A percentile compares a stretch with the other conserved stretches of the same genome.
Conservation (phyloP, 176 grass and related monocot species). For the Ampelocalamus luodianensis region DNA sequence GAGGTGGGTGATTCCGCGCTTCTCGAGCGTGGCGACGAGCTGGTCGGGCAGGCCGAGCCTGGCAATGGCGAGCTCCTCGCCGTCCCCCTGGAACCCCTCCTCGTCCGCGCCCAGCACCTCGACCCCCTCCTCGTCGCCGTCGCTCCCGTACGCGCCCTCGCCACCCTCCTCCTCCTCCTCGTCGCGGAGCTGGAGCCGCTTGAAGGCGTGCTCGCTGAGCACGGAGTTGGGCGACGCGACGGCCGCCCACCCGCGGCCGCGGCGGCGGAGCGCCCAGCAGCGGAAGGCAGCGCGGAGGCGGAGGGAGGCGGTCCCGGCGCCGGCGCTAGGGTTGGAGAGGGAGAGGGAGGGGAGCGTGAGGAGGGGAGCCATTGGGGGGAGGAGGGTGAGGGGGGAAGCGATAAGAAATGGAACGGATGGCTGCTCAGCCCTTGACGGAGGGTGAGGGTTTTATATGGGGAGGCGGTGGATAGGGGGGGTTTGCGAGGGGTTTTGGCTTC, state of each 20-base stretch:
- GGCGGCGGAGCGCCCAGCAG: conserved; percentile 44
- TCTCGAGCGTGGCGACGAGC: conserved; percentile 75
- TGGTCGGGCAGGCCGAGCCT: conserved; percentile 72
- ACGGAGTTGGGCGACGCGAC: conserved; percentile 79
- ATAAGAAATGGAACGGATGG: conserved; percentile 75
- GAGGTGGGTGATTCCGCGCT: conserved; percentile 85
- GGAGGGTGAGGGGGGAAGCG: background rate
- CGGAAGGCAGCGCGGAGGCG: conserved; percentile 37
- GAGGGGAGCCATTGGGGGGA: conserved; percentile 58
- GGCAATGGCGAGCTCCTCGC: conserved; percentile 79
- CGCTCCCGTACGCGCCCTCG: conserved; percentile 43
- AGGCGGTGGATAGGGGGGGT: conserved; percentile 3
- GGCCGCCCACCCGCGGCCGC: conserved; percentile 43
- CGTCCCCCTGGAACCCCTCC: conserved; percentile 26
- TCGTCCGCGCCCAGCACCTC: conserved; percentile 14
- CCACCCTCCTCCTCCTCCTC: conserved; percentile 40
- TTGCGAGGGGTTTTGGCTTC: conserved; percentile 37
- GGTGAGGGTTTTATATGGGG: conserved; percentile 36
- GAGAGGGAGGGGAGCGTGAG: conserved; percentile 72
- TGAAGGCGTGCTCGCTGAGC: conserved; percentile 95
- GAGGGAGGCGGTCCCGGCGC: background rate
- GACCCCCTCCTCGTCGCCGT: conserved; percentile 44
- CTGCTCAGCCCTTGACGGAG: background rate
- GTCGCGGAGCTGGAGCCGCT: conserved; percentile 61
- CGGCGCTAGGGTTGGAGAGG: conserved; percentile 44